phyloP scores from a whole-genome alignment of 352 stramenopile species.

The Globisporangium cederbergense region DNA sequence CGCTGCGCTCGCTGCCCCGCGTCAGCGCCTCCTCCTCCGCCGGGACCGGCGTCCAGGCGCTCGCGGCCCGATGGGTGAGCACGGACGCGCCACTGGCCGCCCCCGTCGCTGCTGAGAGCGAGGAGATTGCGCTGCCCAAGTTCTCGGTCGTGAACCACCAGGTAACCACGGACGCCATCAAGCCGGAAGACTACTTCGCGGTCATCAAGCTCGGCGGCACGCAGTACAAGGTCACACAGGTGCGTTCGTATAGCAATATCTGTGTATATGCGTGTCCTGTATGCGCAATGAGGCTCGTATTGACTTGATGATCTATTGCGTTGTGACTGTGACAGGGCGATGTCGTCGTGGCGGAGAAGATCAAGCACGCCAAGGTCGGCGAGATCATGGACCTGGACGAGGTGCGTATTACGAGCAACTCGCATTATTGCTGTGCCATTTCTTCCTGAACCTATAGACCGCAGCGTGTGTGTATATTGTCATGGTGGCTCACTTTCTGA shows the following conservation, averaged over 20 bases:
- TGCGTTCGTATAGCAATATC: conserved; percentile 11
- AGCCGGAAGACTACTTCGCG: conserved; percentile 76
- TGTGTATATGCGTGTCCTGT: background rate
- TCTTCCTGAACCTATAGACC: no score
- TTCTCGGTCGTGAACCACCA: conserved; percentile 78
- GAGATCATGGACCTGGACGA: conserved; percentile 81
- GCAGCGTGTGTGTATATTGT: background rate
- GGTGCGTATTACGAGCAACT: conserved; percentile 21
- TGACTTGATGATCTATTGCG: background rate
- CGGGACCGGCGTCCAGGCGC: background rate
- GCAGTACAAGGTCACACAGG: conserved; percentile 86
- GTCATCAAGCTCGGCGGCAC: conserved; percentile 81
- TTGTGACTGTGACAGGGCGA: conserved; percentile 41
- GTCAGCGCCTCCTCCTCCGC: background rate
- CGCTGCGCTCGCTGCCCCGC: conserved; percentile 8
- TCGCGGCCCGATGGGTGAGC: background rate
- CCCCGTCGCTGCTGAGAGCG: conserved; percentile 13
- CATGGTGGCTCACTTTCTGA: background rate
- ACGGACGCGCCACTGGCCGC: conserved; percentile 2
- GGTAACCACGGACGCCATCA: conserved; percentile 61
- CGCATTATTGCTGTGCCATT: no score
- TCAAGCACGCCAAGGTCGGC: conserved; percentile 82
- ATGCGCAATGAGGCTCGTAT: background rate
- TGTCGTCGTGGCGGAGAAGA: conserved; percentile 81
- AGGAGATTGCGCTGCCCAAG: conserved; percentile 24